These are phyloP conservation scores for Gentiana macrophylla DNA, from an alignment of 257 asterid species.

Conservation along the genomic window DNA sequence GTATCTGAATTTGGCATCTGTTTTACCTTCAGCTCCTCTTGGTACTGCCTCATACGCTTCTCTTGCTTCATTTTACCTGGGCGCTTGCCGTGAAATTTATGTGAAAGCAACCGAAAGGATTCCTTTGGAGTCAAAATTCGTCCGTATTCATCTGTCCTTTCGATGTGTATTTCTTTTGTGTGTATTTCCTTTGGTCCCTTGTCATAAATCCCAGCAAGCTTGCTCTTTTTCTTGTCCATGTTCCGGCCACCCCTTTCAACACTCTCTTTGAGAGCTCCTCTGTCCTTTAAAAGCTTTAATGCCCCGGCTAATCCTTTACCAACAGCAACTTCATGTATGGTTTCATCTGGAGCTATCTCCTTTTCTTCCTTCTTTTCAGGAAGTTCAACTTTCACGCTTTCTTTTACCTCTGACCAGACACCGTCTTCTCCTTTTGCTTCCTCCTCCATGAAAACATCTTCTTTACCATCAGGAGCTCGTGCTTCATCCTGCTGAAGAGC, in stretches of 20 bases:
- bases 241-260: conserved; percentile 98
- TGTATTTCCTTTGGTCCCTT: conserved; percentile 63
- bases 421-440: conserved; percentile 47
- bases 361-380: conserved; percentile 28
- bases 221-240: conserved; percentile 97
- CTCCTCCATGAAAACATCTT: conserved; percentile 97
- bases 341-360: conserved; percentile 55
- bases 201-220: conserved; percentile 71
- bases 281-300: conserved; percentile 66
- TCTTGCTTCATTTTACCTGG: conserved; percentile 96
- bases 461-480: conserved; percentile 42
- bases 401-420: conserved; percentile 62
- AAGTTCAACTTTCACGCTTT: conserved; percentile 33
- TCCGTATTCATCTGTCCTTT: conserved; percentile 92
- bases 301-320: conserved; percentile 89
- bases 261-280: conserved; percentile 85
- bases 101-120: conserved; percentile 79
- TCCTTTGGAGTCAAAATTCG: conserved; percentile 90
- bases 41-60: conserved; percentile 85
- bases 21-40: conserved; percentile 82
- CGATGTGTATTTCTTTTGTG: conserved; percentile 70
- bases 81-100: conserved; percentile 92
- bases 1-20: conserved; percentile 92
- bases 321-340: conserved; percentile 76
- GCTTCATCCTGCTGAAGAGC: conserved; percentile 64